Conservation (phyloP, 2,329 filamentous ascomycete species). For the Nothophoma quercina region DNA sequence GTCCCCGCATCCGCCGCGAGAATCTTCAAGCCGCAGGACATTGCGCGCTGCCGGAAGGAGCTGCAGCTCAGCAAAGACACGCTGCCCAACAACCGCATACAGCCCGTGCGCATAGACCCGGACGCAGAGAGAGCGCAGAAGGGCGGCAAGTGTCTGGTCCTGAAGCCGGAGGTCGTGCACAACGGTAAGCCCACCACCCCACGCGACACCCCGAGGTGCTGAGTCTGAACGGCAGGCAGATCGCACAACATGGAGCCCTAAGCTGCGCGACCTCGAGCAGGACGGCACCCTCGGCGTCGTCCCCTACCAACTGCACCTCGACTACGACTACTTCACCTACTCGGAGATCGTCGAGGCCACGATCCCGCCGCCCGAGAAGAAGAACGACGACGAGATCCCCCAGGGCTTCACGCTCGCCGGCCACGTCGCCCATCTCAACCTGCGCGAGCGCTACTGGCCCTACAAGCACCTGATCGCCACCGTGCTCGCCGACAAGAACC, state of each 20-base stretch:
- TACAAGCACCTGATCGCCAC: slow-evolving; percentile 88
- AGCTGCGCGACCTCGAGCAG: slow-evolving; percentile 72
- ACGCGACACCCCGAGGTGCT: slow-evolving; percentile 30
- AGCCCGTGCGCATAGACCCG: slow-evolving; percentile 67
- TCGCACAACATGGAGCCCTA: slow-evolving; percentile 77
- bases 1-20: slow-evolving; percentile 80
- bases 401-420: slow-evolving; percentile 88
- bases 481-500: slow-evolving; percentile 90
- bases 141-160: slow-evolving; percentile 56
- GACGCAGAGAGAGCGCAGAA: slow-evolving; percentile 62
- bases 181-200: slow-evolving; percentile 40
- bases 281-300: slow-evolving; percentile 73
- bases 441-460: slow-evolving; percentile 80
- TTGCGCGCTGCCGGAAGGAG: slow-evolving; percentile 73
- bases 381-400: slow-evolving; percentile 80
- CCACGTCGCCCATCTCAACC: slow-evolving; percentile 93
- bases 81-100: slow-evolving; percentile 69
- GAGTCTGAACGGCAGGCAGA: slow-evolving; percentile 59
- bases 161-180: slow-evolving; percentile 53
- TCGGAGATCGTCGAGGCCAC: slow-evolving; percentile 83
- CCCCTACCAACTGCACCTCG: slow-evolving; percentile 76
- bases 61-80: slow-evolving; percentile 72
- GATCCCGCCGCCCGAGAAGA: slow-evolving; percentile 72
- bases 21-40: slow-evolving; percentile 76
- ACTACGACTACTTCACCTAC: slow-evolving; percentile 88